A percentile compares a stretch with the other conserved stretches of the same genome.
These are phyloP conservation scores for Talaromyces sp. DNA, from an alignment of 2,329 filamentous ascomycete genomes.

Conservation along the genomic window DNA sequence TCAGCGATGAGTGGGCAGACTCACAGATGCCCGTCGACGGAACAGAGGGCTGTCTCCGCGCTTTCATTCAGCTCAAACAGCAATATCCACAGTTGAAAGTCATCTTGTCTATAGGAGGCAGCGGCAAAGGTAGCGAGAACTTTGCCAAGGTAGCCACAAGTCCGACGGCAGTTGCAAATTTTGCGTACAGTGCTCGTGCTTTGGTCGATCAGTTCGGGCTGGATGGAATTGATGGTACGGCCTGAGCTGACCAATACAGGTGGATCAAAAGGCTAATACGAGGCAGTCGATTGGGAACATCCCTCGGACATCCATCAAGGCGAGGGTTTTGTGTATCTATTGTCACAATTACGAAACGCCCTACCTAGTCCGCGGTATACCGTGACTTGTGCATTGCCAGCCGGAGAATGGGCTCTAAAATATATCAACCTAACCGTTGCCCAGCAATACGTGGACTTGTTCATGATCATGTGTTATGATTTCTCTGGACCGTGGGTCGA, in stretches of 20 bases:
- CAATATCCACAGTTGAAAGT: slow-evolving; percentile 68
- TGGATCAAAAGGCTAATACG: neutral
- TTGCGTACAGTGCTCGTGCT: slow-evolving; percentile 64
- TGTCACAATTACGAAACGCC: slow-evolving; percentile 63
- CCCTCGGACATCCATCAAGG: slow-evolving; percentile 65
- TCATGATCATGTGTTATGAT: slow-evolving; percentile 81
- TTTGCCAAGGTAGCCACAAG: slow-evolving; percentile 66
- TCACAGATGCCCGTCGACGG: slow-evolving; percentile 69
- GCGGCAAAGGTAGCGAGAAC: slow-evolving; percentile 58
- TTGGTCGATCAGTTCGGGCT: slow-evolving; percentile 69
- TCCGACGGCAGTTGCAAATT: slow-evolving; percentile 61
- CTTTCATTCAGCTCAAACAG: slow-evolving; percentile 69
- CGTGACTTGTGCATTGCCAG: slow-evolving; percentile 70
- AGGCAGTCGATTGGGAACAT: slow-evolving; percentile 75
- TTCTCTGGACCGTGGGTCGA: slow-evolving; percentile 69
- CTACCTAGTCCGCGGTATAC: slow-evolving; percentile 68
- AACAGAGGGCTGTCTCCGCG: slow-evolving; percentile 66
- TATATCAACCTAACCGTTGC: slow-evolving; percentile 65
- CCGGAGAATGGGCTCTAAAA: slow-evolving; percentile 62
- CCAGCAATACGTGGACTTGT: slow-evolving; percentile 65
- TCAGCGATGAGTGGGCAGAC: slow-evolving; percentile 78
- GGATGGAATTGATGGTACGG: slow-evolving; percentile 71
- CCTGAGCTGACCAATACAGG: neutral
- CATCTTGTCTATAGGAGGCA: slow-evolving; percentile 74
- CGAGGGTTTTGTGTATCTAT: slow-evolving; percentile 65